Evolutionary conservation across 148 eudicot genomes (phyloP).

Genomic region (Simmondsia chinensis): DNA sequence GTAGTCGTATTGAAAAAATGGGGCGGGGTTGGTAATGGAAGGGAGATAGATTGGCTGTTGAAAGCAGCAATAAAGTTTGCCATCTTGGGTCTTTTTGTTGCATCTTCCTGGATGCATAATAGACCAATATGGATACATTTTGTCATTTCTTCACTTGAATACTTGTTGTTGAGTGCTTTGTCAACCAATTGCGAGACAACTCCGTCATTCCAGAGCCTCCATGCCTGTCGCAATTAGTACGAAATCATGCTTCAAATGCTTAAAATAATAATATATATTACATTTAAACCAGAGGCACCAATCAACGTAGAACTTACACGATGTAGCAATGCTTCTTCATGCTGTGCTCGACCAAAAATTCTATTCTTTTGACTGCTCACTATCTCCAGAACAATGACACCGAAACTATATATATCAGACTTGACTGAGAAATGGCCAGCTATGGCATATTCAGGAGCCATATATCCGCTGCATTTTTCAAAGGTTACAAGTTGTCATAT

Average conservation of each 20-base stretch:
- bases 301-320: slow-evolving; percentile 6
- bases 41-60: slow-evolving; percentile 5
- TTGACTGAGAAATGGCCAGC: slow-evolving; percentile 22
- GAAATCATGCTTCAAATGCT: neutral
- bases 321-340: slow-evolving; percentile 14
- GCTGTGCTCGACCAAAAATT: neutral
- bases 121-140: slow-evolving; percentile 26
- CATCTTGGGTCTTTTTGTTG: slow-evolving; percentile 16
- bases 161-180: slow-evolving; percentile 2
- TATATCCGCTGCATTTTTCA: slow-evolving; percentile 14
- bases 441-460: slow-evolving; percentile 29
- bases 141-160: slow-evolving; percentile 8
- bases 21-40: slow-evolving; percentile 16
- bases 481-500: neutral
- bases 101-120: slow-evolving; percentile 25
- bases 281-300: neutral
- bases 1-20: slow-evolving; percentile 8
- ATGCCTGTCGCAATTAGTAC: slow-evolving; percentile 11
- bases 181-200: slow-evolving; percentile 10
- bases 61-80: slow-evolving; percentile 17
- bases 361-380: slow-evolving; percentile 18
- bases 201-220: slow-evolving; percentile 29
- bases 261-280: neutral
- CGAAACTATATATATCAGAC: slow-evolving; percentile 30
- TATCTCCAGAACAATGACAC: slow-evolving; percentile 22